Evolutionary conservation across 2,329 filamentous ascomycete species (phyloP).

Genomic region (Aureobasidium sp.): DNA sequence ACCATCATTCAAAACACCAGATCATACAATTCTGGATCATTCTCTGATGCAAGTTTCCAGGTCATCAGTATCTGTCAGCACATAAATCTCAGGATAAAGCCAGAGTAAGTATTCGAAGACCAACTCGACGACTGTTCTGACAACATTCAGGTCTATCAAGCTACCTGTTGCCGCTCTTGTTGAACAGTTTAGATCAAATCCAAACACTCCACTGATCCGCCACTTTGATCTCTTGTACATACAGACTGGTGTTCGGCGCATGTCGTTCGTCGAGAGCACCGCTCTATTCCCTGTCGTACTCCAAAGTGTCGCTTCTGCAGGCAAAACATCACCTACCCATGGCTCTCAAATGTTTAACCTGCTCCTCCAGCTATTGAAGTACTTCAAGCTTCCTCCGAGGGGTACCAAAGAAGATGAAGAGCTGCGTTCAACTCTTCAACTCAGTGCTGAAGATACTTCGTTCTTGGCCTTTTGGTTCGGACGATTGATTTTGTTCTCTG

Average conservation of each 20-base stretch:
- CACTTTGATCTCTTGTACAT: slow-evolving; percentile 87
- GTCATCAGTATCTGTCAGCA: slow-evolving; percentile 65
- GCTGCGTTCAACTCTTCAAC: slow-evolving; percentile 56
- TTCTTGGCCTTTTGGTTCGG: slow-evolving; percentile 70
- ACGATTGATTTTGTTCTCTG: slow-evolving; percentile 62
- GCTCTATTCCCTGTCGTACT: slow-evolving; percentile 64
- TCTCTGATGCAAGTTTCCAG: slow-evolving; percentile 21
- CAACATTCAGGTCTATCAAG: slow-evolving; percentile 48
- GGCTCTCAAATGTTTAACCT: slow-evolving; percentile 68
- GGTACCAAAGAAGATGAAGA: slow-evolving; percentile 69
- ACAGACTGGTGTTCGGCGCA: slow-evolving; percentile 66
- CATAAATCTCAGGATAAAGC: slow-evolving; percentile 56
- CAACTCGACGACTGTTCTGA: slow-evolving; percentile 16
- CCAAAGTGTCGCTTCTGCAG: slow-evolving; percentile 55
- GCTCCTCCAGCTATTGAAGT: slow-evolving; percentile 65
- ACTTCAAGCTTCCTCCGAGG: slow-evolving; percentile 62
- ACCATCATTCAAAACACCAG: too few relatives aligned
- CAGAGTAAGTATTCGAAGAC: slow-evolving; percentile 32
- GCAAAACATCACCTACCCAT: slow-evolving; percentile 32
- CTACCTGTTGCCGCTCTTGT: slow-evolving; percentile 78
- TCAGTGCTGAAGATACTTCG: slow-evolving; percentile 61
- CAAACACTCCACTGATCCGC: slow-evolving; percentile 61
- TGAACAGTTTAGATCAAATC: slow-evolving; percentile 78
- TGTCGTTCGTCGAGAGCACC: slow-evolving; percentile 55
- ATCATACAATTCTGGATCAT: background rate